These are phyloP conservation scores for Phytophthora capsici DNA, from an alignment of 352 stramenopile species.

Conservation along the genomic window DNA sequence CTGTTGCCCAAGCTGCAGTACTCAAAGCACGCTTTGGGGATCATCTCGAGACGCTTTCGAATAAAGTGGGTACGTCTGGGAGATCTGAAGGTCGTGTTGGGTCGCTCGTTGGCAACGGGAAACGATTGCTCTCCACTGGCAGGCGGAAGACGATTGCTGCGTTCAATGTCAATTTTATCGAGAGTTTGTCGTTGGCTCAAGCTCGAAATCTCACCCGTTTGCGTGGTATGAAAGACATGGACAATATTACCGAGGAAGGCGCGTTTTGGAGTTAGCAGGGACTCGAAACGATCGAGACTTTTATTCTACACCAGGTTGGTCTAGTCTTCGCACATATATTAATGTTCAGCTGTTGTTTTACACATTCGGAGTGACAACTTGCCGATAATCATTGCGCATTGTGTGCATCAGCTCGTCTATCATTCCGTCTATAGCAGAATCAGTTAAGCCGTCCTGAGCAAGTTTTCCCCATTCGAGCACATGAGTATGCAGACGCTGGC, in stretches of 20 bases:
- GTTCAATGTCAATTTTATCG: constrained; percentile 43
- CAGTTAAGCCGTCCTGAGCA: not conserved
- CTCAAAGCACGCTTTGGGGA: constrained; percentile 30
- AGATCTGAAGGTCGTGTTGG: constrained; percentile 22
- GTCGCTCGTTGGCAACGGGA: constrained; percentile 12
- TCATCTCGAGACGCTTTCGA: constrained; percentile 11
- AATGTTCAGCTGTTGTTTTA: constrained; percentile 2
- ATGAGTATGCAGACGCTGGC: constrained; percentile 45
- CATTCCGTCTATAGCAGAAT: constrained; percentile 19
- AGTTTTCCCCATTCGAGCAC: constrained; percentile 27
- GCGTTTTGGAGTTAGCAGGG: constrained; percentile 25
- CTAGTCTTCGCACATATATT: not conserved
- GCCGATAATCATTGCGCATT: constrained; percentile 26
- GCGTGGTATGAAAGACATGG: constrained; percentile 39
- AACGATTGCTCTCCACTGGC: constrained; percentile 25
- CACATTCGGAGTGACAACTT: constrained; percentile 23
- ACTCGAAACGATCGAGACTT: not conserved
- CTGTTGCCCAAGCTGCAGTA: constrained; percentile 19
- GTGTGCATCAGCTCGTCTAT: constrained; percentile 23
- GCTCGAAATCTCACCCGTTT: constrained; percentile 39
- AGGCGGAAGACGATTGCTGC: constrained; percentile 27
- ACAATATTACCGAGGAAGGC: constrained; percentile 32
- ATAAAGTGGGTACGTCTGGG: constrained; percentile 4
- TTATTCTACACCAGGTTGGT: no score
- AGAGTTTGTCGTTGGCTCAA: constrained; percentile 45